Evolutionary conservation across 2,329 filamentous ascomycete species (phyloP).

Genomic region (Periconia sp.): DNA sequence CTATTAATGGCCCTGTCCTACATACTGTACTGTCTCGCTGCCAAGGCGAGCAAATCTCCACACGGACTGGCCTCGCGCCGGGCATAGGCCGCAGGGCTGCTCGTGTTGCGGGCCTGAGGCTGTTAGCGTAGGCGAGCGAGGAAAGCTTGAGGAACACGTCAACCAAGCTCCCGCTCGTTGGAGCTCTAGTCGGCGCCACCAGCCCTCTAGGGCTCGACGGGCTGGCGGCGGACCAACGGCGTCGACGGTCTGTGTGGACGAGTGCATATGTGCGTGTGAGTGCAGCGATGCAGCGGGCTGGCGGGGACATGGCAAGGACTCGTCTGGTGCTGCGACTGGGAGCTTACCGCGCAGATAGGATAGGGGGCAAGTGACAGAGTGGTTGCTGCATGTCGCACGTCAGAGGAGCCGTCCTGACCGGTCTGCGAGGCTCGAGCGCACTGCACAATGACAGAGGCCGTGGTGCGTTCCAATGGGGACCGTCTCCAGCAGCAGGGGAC

Average conservation of each 20-base stretch:
- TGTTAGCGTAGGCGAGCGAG: slow-evolving; percentile 20
- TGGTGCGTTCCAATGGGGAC: no score
- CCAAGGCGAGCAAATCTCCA: slow-evolving; percentile 43
- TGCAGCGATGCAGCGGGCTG: background rate
- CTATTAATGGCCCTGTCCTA: slow-evolving; percentile 29
- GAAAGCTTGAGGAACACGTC: slow-evolving; percentile 38
- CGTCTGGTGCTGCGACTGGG: background rate
- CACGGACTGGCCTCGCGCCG: slow-evolving; percentile 25
- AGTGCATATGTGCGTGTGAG: background rate
- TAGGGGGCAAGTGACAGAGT: slow-evolving; percentile 1
- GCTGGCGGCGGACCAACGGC: slow-evolving; percentile 14
- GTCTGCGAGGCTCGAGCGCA: slow-evolving; percentile 25
- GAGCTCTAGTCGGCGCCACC: slow-evolving; percentile 11
- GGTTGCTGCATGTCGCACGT: slow-evolving; percentile 18
- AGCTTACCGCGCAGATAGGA: background rate
- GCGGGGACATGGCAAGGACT: slow-evolving; percentile 3
- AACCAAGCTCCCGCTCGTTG: slow-evolving; percentile 30
- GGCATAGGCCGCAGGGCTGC: slow-evolving; percentile 30
- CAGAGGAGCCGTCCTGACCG: slow-evolving; percentile 19
- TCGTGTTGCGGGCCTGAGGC: slow-evolving; percentile 34
- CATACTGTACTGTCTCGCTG: slow-evolving; percentile 16
- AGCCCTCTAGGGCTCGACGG: slow-evolving; percentile 17
- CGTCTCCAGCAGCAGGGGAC: background rate
- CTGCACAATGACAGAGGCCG: slow-evolving; percentile 8
- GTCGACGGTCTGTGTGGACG: slow-evolving; percentile 1